Evolutionary conservation across 2,329 filamentous ascomycete genomes (phyloP), one percentile per base, ranked within the genome.

Genomic region (Acephala macrosclerotiorum): DNA sequence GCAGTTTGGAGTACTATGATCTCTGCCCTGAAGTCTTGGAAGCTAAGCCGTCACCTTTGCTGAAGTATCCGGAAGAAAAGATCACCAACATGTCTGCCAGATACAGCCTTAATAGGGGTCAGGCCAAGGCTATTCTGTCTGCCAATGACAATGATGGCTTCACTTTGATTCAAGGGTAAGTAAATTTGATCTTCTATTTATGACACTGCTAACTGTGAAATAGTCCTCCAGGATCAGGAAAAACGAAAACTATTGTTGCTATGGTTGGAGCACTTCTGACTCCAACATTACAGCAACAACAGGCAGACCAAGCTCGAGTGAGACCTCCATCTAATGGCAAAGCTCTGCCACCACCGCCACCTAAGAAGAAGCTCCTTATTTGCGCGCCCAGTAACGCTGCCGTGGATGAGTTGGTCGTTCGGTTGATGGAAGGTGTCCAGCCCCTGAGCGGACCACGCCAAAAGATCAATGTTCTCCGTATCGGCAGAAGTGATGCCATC

Each of bases 331-430:
- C 49, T 69, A 75, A 67, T 76, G 76, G 62, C 74, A 57, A 66
- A 58, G 33, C 58, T 33, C 77, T 18, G 74, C 71, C 76, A 66
- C 73, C 71, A 68, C 77, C 76, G 72, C 77, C 75, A 67, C 73
- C 70, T 20, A 82, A 87, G 1, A 97, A 97, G 80, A 99, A 98
- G 78, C 84, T 99, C 29, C 85, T 99, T 29, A 93, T 99, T 26
- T 99, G 96, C 75, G 96, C 96, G n/a, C 96, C 96, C 16, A 98
- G 94, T 84, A 99, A 99, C 78, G 96, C 96, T 7, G 96, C 96
- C 36, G 96, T 99, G 6, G 96, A 99, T 77, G 96, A 99, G 78
- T 78, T 99, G 68, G 96, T 99, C 20, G 89, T 97, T 77, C 91
- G 96, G 80, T 86, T 99, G 74, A 98, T 97, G 79, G 83, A 88